Evolutionary conservation across 2,329 filamentous ascomycete species (phyloP).

Genomic region (Herpomyces periplanetae): DNA sequence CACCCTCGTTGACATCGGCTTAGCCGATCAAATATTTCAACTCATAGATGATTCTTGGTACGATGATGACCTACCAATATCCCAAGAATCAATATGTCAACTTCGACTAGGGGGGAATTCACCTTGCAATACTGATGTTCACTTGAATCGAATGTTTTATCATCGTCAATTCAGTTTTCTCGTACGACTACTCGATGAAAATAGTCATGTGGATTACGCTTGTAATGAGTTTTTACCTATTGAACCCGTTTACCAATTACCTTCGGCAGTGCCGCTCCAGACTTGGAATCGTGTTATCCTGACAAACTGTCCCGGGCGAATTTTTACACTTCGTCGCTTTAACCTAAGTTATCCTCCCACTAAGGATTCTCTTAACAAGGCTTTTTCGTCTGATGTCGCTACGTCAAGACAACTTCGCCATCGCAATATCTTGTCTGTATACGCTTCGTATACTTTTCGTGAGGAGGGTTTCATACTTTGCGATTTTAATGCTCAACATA

Average conservation of each 20-base stretch:
- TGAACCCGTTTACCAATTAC: conserved; percentile 20
- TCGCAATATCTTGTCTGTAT: conserved; percentile 26
- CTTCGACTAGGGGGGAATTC: no score
- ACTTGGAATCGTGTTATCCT: conserved; percentile 20
- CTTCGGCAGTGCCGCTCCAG: conserved; percentile 10
- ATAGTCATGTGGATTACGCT: conserved; percentile 20
- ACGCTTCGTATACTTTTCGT: conserved; percentile 25
- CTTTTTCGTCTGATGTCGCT: conserved; percentile 20
- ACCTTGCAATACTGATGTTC: conserved; percentile 18
- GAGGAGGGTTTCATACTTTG: conserved; percentile 23
- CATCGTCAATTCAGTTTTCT: conserved; percentile 28
- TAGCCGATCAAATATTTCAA: conserved; percentile 31
- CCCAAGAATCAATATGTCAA: conserved; percentile 20
- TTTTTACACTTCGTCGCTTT: conserved; percentile 18
- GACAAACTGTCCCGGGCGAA: conserved; percentile 16
- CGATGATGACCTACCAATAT: conserved; percentile 29
- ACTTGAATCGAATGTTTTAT: conserved; percentile 25
- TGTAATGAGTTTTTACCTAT: conserved; percentile 27
- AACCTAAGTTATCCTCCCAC: conserved; percentile 10
- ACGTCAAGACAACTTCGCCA: conserved; percentile 18
- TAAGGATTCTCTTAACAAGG: conserved; percentile 12
- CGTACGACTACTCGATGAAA: conserved; percentile 19
- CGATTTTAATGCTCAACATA: conserved; percentile 23
- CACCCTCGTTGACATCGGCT: conserved; percentile 24
- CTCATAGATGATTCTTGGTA: conserved; percentile 38